Evolutionary conservation across 768 basidiomycete genomes (phyloP).

Genomic region (Leccinum rimulosum): DNA sequence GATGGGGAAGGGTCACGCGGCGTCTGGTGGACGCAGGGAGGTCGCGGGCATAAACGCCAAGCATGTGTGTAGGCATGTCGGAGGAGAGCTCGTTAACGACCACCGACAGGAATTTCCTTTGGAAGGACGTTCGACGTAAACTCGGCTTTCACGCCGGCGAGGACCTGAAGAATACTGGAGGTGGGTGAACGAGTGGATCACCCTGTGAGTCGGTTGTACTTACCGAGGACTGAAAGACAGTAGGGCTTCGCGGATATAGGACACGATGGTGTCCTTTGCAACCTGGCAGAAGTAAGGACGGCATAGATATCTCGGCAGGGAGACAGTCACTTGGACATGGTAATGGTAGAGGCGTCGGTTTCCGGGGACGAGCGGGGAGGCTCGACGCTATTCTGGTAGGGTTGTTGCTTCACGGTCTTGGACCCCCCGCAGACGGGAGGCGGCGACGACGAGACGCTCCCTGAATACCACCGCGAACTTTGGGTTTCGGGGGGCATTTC

Average conservation of each 20-base stretch:
- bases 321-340: slow-evolving; percentile 3
- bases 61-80: slow-evolving; percentile 33
- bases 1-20: slow-evolving; percentile 34
- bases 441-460: slow-evolving; percentile 40
- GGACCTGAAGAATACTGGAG: slow-evolving; percentile 32
- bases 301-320: slow-evolving; percentile 26
- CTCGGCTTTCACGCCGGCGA: slow-evolving; percentile 6
- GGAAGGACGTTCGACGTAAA: slow-evolving; percentile 24
- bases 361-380: slow-evolving; percentile 23
- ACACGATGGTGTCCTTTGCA: slow-evolving; percentile 11
- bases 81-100: slow-evolving; percentile 30
- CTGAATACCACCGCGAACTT: slow-evolving; percentile 30
- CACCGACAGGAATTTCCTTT: slow-evolving; percentile 19
- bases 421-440: slow-evolving; percentile 30
- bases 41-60: slow-evolving; percentile 29
- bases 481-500: slow-evolving; percentile 6
- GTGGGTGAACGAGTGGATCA: slow-evolving; percentile 6
- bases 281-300: slow-evolving; percentile 20
- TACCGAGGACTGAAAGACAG: slow-evolving; percentile 29
- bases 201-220: neutral
- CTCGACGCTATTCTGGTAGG: slow-evolving; percentile 26
- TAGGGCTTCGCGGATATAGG: slow-evolving; percentile 30
- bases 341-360: neutral
- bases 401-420: slow-evolving; percentile 19
- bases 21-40: slow-evolving; percentile 25